Percentiles rank a stretch among this genome's conserved stretches.
Evolutionary conservation across 1,284 basidiomycete species (phyloP).

Genomic region (Moesziomyces sp.): DNA sequence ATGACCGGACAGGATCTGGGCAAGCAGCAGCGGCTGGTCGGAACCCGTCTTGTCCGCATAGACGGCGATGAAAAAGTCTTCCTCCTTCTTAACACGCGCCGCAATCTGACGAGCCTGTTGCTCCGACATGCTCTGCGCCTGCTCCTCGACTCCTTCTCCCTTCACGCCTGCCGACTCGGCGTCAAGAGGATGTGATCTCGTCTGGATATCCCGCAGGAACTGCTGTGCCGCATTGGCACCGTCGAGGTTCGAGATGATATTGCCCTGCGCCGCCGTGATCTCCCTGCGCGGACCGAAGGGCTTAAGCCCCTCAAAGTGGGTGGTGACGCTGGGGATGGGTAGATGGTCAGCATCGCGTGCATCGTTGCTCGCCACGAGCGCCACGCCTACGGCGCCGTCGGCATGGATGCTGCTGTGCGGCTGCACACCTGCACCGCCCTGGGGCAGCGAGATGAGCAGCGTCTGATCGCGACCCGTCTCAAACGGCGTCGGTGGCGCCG

Average conservation of each 20-base stretch:
- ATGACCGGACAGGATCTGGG: slow-evolving; percentile 78
- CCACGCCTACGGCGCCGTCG: slow-evolving; percentile 80
- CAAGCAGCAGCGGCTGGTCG: slow-evolving; percentile 23
- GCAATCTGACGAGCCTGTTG: slow-evolving; percentile 37
- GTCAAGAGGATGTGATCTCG: slow-evolving; percentile 33
- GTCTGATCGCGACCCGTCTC: slow-evolving; percentile 83
- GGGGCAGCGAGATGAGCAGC: slow-evolving; percentile 72
- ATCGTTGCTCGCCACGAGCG: slow-evolving; percentile 69
- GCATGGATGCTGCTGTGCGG: slow-evolving; percentile 71
- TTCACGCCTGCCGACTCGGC: slow-evolving; percentile 11
- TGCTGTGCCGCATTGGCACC: slow-evolving; percentile 77
- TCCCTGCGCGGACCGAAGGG: slow-evolving; percentile 73
- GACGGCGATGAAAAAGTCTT: slow-evolving; percentile 75
- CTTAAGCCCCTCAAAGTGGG: slow-evolving; percentile 73
- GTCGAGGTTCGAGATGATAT: slow-evolving; percentile 78
- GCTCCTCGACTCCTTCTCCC: slow-evolving; percentile 23
- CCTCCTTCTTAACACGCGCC: slow-evolving; percentile 73
- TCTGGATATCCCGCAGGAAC: slow-evolving; percentile 75
- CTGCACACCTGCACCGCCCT: slow-evolving; percentile 8
- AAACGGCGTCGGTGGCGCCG: slow-evolving; percentile 84
- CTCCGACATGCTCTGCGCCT: slow-evolving; percentile 41
- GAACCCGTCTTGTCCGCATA: slow-evolving; percentile 21
- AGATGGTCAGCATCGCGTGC: slow-evolving; percentile 18
- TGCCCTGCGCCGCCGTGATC: slow-evolving; percentile 80
- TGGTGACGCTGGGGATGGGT: slow-evolving; percentile 59